These are phyloP conservation scores for Grosmannia penicillata DNA, from an alignment of 2,329 filamentous ascomycete species.

Conservation along the genomic window DNA sequence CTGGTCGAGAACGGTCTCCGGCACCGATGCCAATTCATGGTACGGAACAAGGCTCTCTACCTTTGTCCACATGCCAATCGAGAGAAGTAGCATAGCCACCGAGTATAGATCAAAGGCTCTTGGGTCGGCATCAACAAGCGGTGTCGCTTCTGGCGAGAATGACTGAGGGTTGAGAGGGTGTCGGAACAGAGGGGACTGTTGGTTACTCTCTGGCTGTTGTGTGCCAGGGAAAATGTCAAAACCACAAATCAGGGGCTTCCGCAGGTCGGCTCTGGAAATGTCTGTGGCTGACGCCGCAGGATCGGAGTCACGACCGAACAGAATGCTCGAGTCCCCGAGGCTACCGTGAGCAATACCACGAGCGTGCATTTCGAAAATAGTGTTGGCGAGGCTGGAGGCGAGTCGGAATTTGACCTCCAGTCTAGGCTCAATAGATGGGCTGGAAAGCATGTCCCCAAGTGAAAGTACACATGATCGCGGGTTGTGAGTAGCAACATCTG, in stretches of 20 bases:
- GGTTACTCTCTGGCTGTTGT: conserved; percentile 17
- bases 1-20: conserved; percentile 46
- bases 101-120: conserved; percentile 56
- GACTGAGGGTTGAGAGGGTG: conserved; percentile 49
- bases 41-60: conserved; percentile 37
- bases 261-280: conserved; percentile 37
- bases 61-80: conserved; percentile 62
- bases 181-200: conserved; percentile 36
- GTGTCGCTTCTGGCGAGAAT: conserved; percentile 25
- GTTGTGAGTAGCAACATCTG: conserved; percentile 12
- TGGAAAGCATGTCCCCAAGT: conserved; percentile 35
- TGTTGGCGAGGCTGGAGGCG: conserved; percentile 56
- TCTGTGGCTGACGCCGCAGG: conserved; percentile 16
- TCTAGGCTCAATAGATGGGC: conserved; percentile 43
- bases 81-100: conserved; percentile 56
- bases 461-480: conserved; percentile 37
- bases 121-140: conserved; percentile 33
- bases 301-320: conserved; percentile 38
- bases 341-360: conserved; percentile 57
- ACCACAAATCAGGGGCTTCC: conserved; percentile 54
- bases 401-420: conserved; percentile 65
- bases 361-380: conserved; percentile 58
- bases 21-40: conserved; percentile 33
- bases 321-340: conserved; percentile 50
- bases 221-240: conserved; percentile 57